Evolutionary conservation across 1,284 basidiomycete species (phyloP).

Genomic region (Heterobasidion annosum): DNA sequence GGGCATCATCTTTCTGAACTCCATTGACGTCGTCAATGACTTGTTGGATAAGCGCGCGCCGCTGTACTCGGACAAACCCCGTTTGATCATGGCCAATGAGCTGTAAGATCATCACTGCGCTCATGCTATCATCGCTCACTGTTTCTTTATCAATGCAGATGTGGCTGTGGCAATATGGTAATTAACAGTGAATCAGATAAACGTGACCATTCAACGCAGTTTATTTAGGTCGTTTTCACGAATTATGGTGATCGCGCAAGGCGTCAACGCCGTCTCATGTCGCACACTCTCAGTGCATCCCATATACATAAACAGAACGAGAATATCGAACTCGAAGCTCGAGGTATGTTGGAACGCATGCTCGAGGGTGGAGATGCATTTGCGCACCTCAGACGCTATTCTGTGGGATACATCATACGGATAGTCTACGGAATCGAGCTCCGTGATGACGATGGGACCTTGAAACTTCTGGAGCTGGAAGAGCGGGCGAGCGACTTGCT

Average conservation of each 20-base stretch:
- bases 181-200: neutral
- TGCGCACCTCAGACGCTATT: neutral
- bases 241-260: neutral
- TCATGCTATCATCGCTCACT: neutral
- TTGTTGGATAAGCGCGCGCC: neutral
- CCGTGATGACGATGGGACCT: neutral
- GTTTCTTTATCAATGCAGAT: neutral
- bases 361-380: neutral
- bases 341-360: neutral
- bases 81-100: neutral
- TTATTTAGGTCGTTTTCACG: neutral
- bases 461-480: neutral
- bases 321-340: neutral
- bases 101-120: neutral
- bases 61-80: neutral
- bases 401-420: neutral
- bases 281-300: neutral
- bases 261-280: slow-evolving; percentile 1
- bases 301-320: neutral
- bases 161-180: neutral
- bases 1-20: neutral
- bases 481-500: neutral
- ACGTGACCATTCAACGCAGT: neutral
- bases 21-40: neutral
- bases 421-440: neutral